Conservation (phyloP, 164 flowering plant genomes). For the Tetracentron sinense region DNA sequence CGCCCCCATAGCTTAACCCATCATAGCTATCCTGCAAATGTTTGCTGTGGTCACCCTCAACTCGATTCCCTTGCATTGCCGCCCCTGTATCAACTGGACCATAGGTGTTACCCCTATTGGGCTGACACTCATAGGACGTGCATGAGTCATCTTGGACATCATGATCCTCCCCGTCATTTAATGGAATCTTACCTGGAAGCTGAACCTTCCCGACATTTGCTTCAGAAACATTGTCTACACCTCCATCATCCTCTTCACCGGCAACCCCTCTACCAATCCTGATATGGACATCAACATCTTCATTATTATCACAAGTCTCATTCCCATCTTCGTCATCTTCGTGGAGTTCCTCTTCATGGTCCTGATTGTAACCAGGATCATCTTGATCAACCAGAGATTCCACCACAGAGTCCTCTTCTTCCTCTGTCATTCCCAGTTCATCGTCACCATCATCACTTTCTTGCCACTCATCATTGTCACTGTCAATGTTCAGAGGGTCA, state of each 20-base stretch:
- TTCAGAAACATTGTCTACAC: slow-evolving; percentile 17
- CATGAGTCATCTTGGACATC: slow-evolving; percentile 42
- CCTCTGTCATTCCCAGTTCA: slow-evolving; percentile 29
- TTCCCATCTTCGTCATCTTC: slow-evolving; percentile 6
- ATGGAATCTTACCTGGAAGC: not conserved
- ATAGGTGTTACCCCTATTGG: not conserved
- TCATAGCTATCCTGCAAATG: slow-evolving; percentile 20
- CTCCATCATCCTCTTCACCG: slow-evolving; percentile 22
- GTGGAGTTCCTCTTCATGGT: slow-evolving; percentile 10
- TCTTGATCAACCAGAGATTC: slow-evolving; percentile 35
- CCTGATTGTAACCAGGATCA: slow-evolving; percentile 7
- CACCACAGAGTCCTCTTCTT: slow-evolving; percentile 44
- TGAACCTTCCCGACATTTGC: not conserved
- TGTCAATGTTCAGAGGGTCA: slow-evolving; percentile 40
- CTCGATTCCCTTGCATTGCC: slow-evolving; percentile 16
- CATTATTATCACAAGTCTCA: slow-evolving; percentile 13
- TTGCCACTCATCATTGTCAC: slow-evolving; percentile 74
- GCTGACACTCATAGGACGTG: slow-evolving; percentile 35
- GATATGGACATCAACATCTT: slow-evolving; percentile 8
- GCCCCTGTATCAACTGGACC: slow-evolving; percentile 20
- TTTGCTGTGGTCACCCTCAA: slow-evolving; percentile 17
- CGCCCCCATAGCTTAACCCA: slow-evolving; percentile 12
- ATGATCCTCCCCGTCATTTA: slow-evolving; percentile 22
- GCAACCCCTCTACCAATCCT: slow-evolving; percentile 10
- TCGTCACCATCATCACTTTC: slow-evolving; percentile 28